Evolutionary conservation across 2,329 filamentous ascomycete species (phyloP).

Genomic region (Huntiella abstrusa): DNA sequence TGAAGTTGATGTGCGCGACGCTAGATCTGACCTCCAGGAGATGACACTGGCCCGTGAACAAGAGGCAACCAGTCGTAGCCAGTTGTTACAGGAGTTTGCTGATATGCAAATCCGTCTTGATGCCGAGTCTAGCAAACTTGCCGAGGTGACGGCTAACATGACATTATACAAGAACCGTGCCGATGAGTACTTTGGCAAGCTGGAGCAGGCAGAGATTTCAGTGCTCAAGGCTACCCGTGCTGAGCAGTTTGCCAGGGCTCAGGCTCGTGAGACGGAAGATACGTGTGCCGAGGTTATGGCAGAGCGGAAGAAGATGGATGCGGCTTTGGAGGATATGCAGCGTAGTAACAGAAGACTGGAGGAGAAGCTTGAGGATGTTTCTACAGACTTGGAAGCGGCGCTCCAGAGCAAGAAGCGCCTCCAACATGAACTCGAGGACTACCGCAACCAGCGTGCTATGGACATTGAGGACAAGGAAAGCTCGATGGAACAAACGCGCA

Average conservation of each 20-base stretch:
- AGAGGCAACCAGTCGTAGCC: slow-evolving; percentile 68
- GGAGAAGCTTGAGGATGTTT: slow-evolving; percentile 77
- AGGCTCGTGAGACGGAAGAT: slow-evolving; percentile 80
- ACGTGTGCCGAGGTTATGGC: slow-evolving; percentile 79
- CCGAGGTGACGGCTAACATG: slow-evolving; percentile 68
- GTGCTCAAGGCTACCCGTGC: slow-evolving; percentile 82
- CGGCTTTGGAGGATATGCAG: slow-evolving; percentile 72
- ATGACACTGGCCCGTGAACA: slow-evolving; percentile 63
- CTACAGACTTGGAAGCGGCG: slow-evolving; percentile 70
- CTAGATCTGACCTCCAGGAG: slow-evolving; percentile 67
- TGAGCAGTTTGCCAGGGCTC: slow-evolving; percentile 82
- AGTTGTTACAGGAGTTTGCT: slow-evolving; percentile 79
- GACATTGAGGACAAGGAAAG: slow-evolving; percentile 95
- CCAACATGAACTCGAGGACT: slow-evolving; percentile 94
- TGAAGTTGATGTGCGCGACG: slow-evolving; percentile 75
- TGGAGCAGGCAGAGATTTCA: slow-evolving; percentile 90
- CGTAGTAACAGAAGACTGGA: slow-evolving; percentile 77
- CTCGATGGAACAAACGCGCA: slow-evolving; percentile 88
- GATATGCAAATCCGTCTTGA: slow-evolving; percentile 88
- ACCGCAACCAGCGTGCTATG: slow-evolving; percentile 82
- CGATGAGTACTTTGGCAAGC: slow-evolving; percentile 91
- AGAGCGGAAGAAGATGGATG: slow-evolving; percentile 79
- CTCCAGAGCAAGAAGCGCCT: slow-evolving; percentile 82
- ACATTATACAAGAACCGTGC: slow-evolving; percentile 79
- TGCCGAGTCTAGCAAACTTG: slow-evolving; percentile 66